phyloP scores from a whole-genome alignment of 2,329 filamentous ascomycete species.

The Microcyclosporella mali region DNA sequence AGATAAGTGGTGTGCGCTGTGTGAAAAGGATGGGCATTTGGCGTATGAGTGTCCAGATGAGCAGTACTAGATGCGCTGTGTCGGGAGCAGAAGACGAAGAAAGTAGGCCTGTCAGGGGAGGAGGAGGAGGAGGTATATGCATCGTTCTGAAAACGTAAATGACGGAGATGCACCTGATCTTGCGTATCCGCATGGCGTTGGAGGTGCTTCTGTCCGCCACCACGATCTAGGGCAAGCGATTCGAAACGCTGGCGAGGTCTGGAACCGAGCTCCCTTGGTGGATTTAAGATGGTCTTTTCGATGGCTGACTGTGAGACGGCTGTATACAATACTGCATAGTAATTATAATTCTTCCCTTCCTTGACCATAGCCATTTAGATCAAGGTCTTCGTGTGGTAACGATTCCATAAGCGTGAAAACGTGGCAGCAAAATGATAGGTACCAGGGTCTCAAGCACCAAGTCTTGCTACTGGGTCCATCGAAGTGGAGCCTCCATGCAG shows the following conservation, averaged over 20 bases:
- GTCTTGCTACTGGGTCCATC: no score
- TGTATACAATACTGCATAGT: slow-evolving; percentile 1
- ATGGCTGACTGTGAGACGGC: not conserved
- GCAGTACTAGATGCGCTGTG: slow-evolving; percentile 29
- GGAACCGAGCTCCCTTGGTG: not conserved
- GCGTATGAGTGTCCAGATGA: slow-evolving; percentile 48
- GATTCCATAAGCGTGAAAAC: no score
- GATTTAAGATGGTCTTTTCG: not conserved
- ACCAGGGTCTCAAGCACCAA: no score
- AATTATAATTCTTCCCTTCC: no score
- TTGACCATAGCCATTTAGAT: no score
- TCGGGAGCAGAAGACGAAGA: not conserved
- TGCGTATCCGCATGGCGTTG: no score
- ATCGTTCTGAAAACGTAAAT: not conserved
- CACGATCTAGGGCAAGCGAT: no score
- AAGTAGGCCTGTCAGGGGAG: not conserved
- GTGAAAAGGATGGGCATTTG: slow-evolving; percentile 92
- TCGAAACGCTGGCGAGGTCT: not conserved
- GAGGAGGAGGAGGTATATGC: not conserved
- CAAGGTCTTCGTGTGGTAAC: no score
- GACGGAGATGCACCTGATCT: not conserved
- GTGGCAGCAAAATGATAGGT: no score
- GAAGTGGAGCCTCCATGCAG: no score
- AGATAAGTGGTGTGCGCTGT: slow-evolving; percentile 93
- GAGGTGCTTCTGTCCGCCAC: no score